Evolutionary conservation across 2,329 filamentous ascomycete species (phyloP).

Genomic region (Microsporum canis): DNA sequence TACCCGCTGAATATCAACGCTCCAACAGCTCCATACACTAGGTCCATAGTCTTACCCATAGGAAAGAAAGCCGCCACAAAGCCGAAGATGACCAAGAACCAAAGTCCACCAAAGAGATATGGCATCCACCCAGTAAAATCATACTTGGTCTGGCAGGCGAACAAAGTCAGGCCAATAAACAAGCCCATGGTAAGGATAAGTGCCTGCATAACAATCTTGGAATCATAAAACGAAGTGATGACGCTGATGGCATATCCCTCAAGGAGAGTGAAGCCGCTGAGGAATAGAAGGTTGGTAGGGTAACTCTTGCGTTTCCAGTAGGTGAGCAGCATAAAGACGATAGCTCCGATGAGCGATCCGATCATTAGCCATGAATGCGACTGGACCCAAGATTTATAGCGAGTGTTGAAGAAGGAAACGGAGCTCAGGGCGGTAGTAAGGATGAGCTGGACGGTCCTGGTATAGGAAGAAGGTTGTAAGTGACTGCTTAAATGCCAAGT

Average conservation of each 20-base stretch:
- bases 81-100: constrained; percentile 82
- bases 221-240: constrained; percentile 81
- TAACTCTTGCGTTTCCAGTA: constrained; percentile 96
- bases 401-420: constrained; percentile 69
- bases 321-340: constrained; percentile 74
- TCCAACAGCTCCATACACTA: constrained; percentile 68
- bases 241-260: constrained; percentile 92
- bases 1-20: constrained; percentile 90
- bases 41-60: constrained; percentile 65
- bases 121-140: constrained; percentile 97
- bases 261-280: constrained; percentile 75
- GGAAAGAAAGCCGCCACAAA: constrained; percentile 90
- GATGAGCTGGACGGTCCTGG: constrained; percentile 74
- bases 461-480: background rate
- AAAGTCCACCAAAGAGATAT: constrained; percentile 81
- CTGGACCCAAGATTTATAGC: constrained; percentile 82
- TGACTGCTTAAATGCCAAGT: background rate
- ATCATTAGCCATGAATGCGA: constrained; percentile 73
- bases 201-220: constrained; percentile 75
- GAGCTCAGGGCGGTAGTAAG: constrained; percentile 69
- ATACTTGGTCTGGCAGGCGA: constrained; percentile 95
- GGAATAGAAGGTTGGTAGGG: constrained; percentile 87
- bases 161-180: constrained; percentile 56
- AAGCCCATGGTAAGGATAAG: constrained; percentile 68
- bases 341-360: constrained; percentile 70